These are phyloP conservation scores for Sanguinoderma infundibulare DNA, from an alignment of 1,284 basidiomycete species.

Conservation along the genomic window DNA sequence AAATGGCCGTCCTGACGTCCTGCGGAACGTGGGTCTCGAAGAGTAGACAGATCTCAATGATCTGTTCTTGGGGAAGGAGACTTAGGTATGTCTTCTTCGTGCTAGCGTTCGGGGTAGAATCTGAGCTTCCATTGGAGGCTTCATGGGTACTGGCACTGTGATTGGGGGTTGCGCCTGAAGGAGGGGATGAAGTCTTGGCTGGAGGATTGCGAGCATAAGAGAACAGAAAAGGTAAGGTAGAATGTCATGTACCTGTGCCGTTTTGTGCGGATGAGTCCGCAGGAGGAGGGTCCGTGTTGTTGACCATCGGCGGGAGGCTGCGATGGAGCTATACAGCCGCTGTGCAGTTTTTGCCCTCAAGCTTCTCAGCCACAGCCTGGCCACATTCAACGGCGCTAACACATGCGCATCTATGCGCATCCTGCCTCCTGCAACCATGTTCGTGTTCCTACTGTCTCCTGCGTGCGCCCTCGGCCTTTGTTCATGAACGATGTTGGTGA, in stretches of 20 bases:
- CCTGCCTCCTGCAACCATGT: not conserved
- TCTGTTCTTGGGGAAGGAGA: conserved; percentile 64
- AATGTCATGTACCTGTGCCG: conserved; percentile 17
- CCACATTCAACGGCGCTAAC: conserved; percentile 6
- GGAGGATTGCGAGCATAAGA: conserved; percentile 4
- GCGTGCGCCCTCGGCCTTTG: too few species aligned
- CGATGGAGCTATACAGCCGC: conserved; percentile 37
- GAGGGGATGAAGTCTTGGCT: conserved; percentile 9
- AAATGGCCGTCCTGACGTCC: conserved; percentile 61
- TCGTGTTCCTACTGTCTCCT: too few species aligned
- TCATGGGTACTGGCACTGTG: not conserved
- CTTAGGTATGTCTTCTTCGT: conserved; percentile 59
- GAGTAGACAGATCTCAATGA: conserved; percentile 76
- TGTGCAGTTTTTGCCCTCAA: conserved; percentile 39
- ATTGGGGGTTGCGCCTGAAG: not conserved
- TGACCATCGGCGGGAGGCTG: conserved; percentile 24
- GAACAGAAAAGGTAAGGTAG: not conserved
- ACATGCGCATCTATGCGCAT: not conserved
- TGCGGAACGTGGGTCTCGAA: conserved; percentile 70
- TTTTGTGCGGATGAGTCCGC: conserved; percentile 14
- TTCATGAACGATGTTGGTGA: too few species aligned
- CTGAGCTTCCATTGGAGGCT: not conserved
- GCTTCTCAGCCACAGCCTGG: conserved; percentile 43
- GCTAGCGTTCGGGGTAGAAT: not conserved
- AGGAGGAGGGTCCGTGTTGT: conserved; percentile 18